Base-by-base conservation (phyloP, 306 rosid genomes). In the Prunus salicina region DNA sequence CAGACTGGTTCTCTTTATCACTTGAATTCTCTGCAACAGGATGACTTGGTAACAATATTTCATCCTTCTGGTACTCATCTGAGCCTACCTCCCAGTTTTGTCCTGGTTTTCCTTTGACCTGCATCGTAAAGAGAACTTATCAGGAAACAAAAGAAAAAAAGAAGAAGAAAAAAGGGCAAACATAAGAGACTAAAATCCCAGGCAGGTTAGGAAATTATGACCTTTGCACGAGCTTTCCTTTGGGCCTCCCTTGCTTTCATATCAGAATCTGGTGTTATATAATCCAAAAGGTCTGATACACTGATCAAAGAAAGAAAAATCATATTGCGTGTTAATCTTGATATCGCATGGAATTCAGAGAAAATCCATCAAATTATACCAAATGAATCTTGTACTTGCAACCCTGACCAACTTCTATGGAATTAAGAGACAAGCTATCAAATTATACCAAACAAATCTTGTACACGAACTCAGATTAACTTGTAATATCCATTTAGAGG, bases 221-320 rank as follows among this genome's bases (percentile, higher is more conserved):
- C 98, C 98, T 95, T 95, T 55, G 96, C 89, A 72, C 97, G 93
- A 76, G 97, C 97, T 83, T 87, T 92, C 80, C 78, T 92, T 73
- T 93, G 98, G 67, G 97, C 93, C 74, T 95, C 98, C 82, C 98
- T 88, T 32, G 92, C 92, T 87, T 92, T 95, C 82, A 86, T 76
- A 85, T 92, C 96, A 56, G 97, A 91, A 78, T 95, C 96, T 18
- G 98, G 98, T 43, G 97, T 86, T 76, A 95, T 95, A 77, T 92
- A 95, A 86, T 95, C 98, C 91, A 95, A 84, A 76, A 95, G 98
- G 82, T 95, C 98, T 52, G 98, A 95, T 74, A 95, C 98, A 78
- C 98, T 95, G 86, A 80, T 78, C 76, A 72, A 82, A 75, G 64
- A 55, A 43, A 61, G 13, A 20, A 27, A 13, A 73, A 69, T 12